A percentile compares a stretch with the other conserved stretches of the same genome.
Evolutionary conservation across 2,329 filamentous ascomycete genomes (phyloP).

Genomic region (Aspergillus fumigatiaffinis): DNA sequence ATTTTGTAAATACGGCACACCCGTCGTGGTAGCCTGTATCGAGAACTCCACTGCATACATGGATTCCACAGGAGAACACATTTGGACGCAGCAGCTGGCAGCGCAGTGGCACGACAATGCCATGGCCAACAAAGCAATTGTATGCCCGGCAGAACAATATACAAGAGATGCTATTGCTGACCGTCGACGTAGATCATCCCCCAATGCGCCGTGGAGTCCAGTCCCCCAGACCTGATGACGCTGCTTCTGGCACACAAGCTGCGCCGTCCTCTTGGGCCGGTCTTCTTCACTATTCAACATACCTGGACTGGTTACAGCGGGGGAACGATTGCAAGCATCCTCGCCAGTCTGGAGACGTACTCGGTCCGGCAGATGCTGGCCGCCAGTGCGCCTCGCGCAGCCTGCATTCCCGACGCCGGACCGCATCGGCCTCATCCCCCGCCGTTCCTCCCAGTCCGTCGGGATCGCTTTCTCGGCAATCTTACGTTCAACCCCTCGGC

Average conservation of each 20-base stretch:
- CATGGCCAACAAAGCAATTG: too few relatives aligned
- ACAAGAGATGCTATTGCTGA: too few relatives aligned
- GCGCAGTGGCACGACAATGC: background rate
- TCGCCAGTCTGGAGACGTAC: background rate
- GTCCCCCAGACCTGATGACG: too few relatives aligned
- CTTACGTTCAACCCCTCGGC: background rate
- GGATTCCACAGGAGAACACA: background rate
- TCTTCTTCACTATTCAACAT: background rate
- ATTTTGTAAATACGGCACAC: background rate
- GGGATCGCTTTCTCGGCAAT: background rate
- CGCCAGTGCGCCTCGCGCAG: too few relatives aligned
- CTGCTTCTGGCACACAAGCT: too few relatives aligned
- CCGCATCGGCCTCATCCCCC: background rate
- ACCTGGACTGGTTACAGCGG: background rate
- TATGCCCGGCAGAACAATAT: too few relatives aligned
- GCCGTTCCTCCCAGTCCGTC: background rate
- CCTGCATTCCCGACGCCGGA: background rate
- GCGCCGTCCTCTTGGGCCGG: background rate
- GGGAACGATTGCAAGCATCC: background rate
- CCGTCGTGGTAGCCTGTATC: background rate
- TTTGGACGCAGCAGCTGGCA: background rate
- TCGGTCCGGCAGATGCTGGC: background rate
- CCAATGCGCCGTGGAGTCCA: too few relatives aligned
- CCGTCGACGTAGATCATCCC: too few relatives aligned
- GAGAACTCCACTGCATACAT: background rate